Base-by-base conservation (phyloP, 805 yeast genomes). In the Kurtzmaniella fragi region DNA sequence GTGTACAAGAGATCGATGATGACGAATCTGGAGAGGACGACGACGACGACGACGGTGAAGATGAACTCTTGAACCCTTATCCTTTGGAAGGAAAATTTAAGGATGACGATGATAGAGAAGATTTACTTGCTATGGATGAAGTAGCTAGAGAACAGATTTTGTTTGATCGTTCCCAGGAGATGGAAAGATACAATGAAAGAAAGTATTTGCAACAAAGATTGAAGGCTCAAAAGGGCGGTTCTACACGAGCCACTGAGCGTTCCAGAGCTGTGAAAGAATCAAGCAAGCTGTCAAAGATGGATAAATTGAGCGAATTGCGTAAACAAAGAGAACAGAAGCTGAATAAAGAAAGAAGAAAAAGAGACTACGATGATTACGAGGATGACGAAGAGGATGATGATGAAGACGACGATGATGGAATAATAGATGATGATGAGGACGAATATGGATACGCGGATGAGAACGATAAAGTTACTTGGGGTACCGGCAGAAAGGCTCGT, bases 31-130 rank as follows among this genome's bases (percentile, higher is more conserved):
- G 39, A 11, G 48, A 42, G 7, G 63, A 54, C 5, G 62, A 50
- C 1, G 67, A 49, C 10, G 57, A 53, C 11, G 56, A 48, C 1
- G 66, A 60, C 1, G 70, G 61, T 1, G 73, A 64, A 8, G 67
- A 56, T 10, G 65, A 57, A 20, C 52, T 67, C 39, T 52, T 61
- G 33, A 82, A 84, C 52, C 99, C 98, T 8, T 93, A 90, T 57
- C 99, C 99, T 2, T 62, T 91, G 39, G 96, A 89, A 54, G 96
- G 95, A 6, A 88, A 87, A 54, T 93, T 82, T 67, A 85, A 81
- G 52, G 83, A 89, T 60, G 95, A 80, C 39, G 71, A 67, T 7
- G 99, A 93, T 62, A 75, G 86, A 43, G 78, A 66, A 1, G 61
- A 68, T 39, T 67, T 77, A 48, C 66, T 85, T 53, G 80, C 73